Base-by-base conservation (phyloP, 2,329 filamentous ascomycete genomes). In the Xylariaceae sp. region DNA sequence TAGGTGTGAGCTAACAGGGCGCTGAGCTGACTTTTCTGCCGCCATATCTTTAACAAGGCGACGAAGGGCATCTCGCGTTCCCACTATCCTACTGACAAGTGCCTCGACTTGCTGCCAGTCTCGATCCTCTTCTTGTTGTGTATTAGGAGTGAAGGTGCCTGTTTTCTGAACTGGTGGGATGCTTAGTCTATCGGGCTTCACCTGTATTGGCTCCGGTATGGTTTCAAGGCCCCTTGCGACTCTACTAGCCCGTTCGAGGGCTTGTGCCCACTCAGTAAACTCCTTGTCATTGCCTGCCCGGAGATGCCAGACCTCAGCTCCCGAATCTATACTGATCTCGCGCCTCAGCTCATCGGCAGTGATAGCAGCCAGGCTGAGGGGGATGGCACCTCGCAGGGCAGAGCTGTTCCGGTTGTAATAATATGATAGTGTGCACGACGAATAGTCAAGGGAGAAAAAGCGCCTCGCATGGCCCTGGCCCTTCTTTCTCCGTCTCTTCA, bases 381-480 rank as follows among this genome's bases (percentile, higher is more conserved):
- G 93, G 41, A 98, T 93, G 6, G 93, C 90, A 16, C 93, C 93
- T 48, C 93, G 82, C 35, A 98, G 74, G 1, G 92, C 90, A 5
- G 92, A 94, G 5, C 92, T 95, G 62, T 94, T 92, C 37, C 89
- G 85, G 64, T 92, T 93, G 63, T 94, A 88, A 64, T 96, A 98
- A 70, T 98, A 98, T 0, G 93, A 97, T 23, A 98, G 73, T 0
- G 93, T 97, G 50, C 88, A 95, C 0, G 92, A 91, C 4, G 86
- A 90, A 63, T 91, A 97, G 65, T 98, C 93, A 44, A 98, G 75
- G 0, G 92, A 96, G 69, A 98, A 98, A 74, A 93, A 98, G 29
- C 93, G 82, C 45, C 88, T 81, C 5, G 93, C 93, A 66, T 90
- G 94, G 35, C 92, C 92, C 66, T 97, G 93, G 37, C 91, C 90